Conservation (phyloP, 2,329 filamentous ascomycete genomes). For the Colletotrichum sp. region DNA sequence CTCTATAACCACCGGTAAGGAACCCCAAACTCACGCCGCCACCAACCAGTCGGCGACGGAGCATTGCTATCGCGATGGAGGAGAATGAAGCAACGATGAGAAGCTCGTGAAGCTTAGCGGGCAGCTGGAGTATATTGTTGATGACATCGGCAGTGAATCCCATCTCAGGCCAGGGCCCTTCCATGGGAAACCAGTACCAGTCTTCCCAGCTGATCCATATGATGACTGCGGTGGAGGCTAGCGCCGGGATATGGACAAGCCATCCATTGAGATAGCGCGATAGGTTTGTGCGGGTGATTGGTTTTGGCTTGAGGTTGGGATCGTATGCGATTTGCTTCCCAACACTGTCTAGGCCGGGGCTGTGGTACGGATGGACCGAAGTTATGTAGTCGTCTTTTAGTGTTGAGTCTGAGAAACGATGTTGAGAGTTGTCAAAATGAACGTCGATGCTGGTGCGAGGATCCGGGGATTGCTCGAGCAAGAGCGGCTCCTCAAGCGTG, state of each 20-base stretch:
- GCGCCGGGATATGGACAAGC: constrained; percentile 4
- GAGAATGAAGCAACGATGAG: constrained; percentile 7
- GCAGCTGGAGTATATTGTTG: constrained; percentile 7
- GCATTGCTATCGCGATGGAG: neutral
- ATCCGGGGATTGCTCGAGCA: neutral
- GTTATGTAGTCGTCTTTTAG: neutral
- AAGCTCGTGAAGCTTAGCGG: constrained; percentile 7
- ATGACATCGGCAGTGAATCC: neutral
- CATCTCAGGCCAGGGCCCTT: neutral
- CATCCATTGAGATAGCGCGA: neutral
- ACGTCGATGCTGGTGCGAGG: neutral
- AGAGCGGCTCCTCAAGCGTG: neutral
- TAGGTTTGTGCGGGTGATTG: neutral
- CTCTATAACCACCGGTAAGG: constrained; percentile 9
- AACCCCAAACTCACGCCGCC: constrained; percentile 6
- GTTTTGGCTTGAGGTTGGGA: neutral
- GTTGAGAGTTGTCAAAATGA: accelerated
- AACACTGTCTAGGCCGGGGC: neutral
- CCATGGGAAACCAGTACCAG: constrained; percentile 7
- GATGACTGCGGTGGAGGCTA: neutral
- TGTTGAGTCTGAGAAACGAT: neutral
- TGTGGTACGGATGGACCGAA: neutral
- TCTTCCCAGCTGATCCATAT: neutral
- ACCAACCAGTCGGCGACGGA: neutral
- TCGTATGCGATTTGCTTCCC: neutral